Conservation (phyloP, 2,329 filamentous ascomycete genomes). For the Calycina marina region DNA sequence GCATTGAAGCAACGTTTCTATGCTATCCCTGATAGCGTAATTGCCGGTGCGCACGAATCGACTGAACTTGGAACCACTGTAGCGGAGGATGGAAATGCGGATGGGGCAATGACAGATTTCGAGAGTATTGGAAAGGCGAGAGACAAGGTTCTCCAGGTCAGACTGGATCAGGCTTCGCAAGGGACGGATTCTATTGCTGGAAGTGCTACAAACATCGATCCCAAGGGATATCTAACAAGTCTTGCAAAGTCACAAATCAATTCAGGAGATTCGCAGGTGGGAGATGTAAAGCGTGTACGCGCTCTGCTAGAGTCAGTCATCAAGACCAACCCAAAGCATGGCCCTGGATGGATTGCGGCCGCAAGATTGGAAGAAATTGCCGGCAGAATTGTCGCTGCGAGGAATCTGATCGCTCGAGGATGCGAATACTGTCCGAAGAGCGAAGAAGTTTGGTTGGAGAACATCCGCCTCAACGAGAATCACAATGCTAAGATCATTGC, state of each 20-base stretch:
- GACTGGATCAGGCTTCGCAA: constrained; percentile 75
- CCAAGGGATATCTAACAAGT: constrained; percentile 89
- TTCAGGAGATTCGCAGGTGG: constrained; percentile 70
- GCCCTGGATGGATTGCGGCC: constrained; percentile 89
- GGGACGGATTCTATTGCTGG: constrained; percentile 57
- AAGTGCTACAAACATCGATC: constrained; percentile 81
- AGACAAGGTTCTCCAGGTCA: constrained; percentile 91
- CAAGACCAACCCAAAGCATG: constrained; percentile 90
- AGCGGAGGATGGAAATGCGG: constrained; percentile 60
- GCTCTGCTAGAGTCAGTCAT: constrained; percentile 92
- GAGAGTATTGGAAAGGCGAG: constrained; percentile 91
- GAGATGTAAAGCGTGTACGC: constrained; percentile 87
- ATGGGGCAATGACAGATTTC: constrained; percentile 96
- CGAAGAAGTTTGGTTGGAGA: constrained; percentile 92
- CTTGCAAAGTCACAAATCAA: constrained; percentile 68
- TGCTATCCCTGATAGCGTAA: constrained; percentile 88
- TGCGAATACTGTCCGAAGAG: constrained; percentile 86
- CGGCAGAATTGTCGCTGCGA: constrained; percentile 77
- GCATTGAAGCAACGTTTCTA: constrained; percentile 79
- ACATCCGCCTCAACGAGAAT: constrained; percentile 81
- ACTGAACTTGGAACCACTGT: constrained; percentile 78
- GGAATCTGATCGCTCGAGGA: constrained; percentile 75
- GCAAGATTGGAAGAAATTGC: constrained; percentile 85
- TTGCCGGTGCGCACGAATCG: constrained; percentile 71
- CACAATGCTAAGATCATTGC: constrained; percentile 94